Base-by-base conservation (phyloP, 2,329 filamentous ascomycete species). In the Coleophoma eucalyptorum region DNA sequence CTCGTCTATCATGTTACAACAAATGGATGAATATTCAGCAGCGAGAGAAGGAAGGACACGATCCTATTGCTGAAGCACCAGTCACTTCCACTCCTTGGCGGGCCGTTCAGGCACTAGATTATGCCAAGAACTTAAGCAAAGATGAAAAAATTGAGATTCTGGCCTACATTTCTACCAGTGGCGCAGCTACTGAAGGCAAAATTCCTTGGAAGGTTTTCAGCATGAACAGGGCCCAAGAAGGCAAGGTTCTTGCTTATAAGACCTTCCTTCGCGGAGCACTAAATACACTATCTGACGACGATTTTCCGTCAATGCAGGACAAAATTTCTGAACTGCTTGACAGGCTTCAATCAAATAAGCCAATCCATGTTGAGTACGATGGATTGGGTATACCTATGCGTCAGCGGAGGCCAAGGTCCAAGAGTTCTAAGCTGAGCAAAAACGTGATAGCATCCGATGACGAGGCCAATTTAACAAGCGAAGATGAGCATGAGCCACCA, bases 1-100 rank as follows among this genome's bases (percentile, higher is more conserved):
- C 79, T 54, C 78, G 83, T 3, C 74, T 88, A 20, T 86, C 89
- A 63, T 90, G 86, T 62, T 73, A 77, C 21, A 74, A 75, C 21
- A 90, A 91, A 62, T 90, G 85, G 83, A 80, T 78, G 52, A 65
- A 70, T 26, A 56, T 82, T 16, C 66, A 69, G 47, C 61, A 65
- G n/a, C 54, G 60, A 13, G 60, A 65, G 18, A 53, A 51, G 41
- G 44, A 53, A 46, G 55, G 59, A 19, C 54, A 43, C 11, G 50
- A 60, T 16, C 57, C 58, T 37, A 32, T 50, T 21, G 46, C 51
- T 19, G 50, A 34, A 44, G 48, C 15, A 38, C 54, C 47, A n/a
- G 62, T 67, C 35, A 64, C 63, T 41, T 56, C 57, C 52, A 68
- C 50, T 46, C 66, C 53, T 67, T 78, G 73, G 67, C 67, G 67